Evolutionary conservation across 495 filamentous ascomycete species (phyloP).

Genomic region (Penicillium simplicissimum): DNA sequence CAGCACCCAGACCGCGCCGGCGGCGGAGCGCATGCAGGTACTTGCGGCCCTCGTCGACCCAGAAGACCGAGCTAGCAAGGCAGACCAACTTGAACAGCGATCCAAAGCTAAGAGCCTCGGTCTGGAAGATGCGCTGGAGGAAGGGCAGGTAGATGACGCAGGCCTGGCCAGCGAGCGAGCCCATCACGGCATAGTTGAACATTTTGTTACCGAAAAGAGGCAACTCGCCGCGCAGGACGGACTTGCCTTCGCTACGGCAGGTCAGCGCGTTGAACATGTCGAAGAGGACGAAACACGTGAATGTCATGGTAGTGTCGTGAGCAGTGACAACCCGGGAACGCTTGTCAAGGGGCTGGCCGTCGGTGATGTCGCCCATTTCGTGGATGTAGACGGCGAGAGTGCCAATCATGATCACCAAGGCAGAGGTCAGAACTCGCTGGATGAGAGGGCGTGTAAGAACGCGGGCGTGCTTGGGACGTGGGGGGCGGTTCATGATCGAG

Average conservation of each 20-base stretch:
- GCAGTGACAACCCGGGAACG: constrained; percentile 68
- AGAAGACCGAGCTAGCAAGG: constrained; percentile 87
- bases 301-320: constrained; percentile 98
- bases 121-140: constrained; percentile 92
- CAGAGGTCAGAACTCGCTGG: constrained; percentile 82
- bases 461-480: constrained; percentile 77
- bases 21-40: constrained; percentile 46
- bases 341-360: constrained; percentile 37
- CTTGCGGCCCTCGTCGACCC: constrained; percentile 91
- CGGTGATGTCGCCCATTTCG: constrained; percentile 73
- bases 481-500: constrained; percentile 88
- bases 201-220: constrained; percentile 80
- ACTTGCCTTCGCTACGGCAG: constrained; percentile 90
- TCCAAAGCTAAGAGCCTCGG: constrained; percentile 71
- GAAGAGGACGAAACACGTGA: constrained; percentile 96
- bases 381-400: constrained; percentile 87
- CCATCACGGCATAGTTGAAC: constrained; percentile 91
- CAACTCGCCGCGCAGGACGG: constrained; percentile 81
- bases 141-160: constrained; percentile 92
- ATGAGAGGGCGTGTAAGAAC: constrained; percentile 84
- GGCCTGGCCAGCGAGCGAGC: constrained; percentile 80
- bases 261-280: constrained; percentile 98
- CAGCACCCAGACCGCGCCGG: constrained; percentile 37
- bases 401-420: constrained; percentile 84
- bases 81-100: constrained; percentile 72